These are phyloP conservation scores for Phanerodontia chrysosporium DNA, from an alignment of 768 basidiomycete genomes.

Conservation along the genomic window DNA sequence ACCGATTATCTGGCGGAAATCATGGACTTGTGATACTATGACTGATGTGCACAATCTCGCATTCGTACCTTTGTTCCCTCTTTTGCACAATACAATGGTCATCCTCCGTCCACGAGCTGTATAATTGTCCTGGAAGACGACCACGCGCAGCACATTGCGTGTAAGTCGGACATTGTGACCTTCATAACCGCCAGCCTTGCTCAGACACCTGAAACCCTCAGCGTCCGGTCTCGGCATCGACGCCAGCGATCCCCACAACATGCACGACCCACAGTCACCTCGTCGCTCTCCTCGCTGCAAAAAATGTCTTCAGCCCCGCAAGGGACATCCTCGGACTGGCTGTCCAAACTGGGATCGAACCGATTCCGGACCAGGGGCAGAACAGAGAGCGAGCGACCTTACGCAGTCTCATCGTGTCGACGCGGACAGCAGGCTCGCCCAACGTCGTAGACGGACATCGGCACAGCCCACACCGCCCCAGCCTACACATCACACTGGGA, in stretches of 20 bases:
- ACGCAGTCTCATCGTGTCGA: background rate
- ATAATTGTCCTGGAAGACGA: background rate
- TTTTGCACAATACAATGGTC: background rate
- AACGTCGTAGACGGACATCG: constrained; percentile 19
- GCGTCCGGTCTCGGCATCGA: background rate
- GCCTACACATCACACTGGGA: background rate
- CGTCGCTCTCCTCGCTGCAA: constrained; percentile 14
- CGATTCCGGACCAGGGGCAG: background rate
- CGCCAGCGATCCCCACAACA: background rate
- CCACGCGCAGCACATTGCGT: background rate
- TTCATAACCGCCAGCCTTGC: background rate
- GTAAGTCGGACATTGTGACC: background rate
- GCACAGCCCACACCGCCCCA: constrained; percentile 4
- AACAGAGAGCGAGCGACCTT: background rate
- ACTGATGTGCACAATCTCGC: background rate
- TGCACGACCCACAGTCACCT: constrained; percentile 4
- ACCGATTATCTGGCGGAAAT: background rate
- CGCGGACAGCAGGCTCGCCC: constrained; percentile 21
- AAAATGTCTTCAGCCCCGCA: constrained; percentile 45
- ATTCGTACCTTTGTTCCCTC: background rate
- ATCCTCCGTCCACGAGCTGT: background rate
- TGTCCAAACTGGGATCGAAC: constrained; percentile 37
- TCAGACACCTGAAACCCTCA: background rate
- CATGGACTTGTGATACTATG: background rate
- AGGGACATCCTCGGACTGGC: constrained; percentile 60